Base-by-base conservation (phyloP, 2,329 filamentous ascomycete genomes). In the Fusarium torreyae region DNA sequence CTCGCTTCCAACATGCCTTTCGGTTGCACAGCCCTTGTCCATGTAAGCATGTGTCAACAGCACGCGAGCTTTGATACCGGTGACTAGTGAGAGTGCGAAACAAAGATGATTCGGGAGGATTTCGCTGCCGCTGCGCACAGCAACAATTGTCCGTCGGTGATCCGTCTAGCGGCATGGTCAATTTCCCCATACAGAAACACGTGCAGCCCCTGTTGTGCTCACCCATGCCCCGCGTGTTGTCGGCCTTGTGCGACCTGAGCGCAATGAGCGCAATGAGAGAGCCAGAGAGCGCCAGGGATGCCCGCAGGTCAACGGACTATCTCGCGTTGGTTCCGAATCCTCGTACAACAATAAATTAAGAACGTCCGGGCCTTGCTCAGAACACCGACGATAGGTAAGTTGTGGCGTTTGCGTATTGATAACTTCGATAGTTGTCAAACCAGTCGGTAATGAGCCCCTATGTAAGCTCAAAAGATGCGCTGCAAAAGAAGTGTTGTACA, bases 171-270 rank as follows among this genome's bases (percentile, higher is more conserved):
- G 55, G 48, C 33, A 33, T 61, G 57, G 58, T 14, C 28, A 44
- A 26, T 60, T 70, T 62, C 71, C 61, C 40, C 39, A 72, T 64
- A 15, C 40, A 63, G 66, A 72, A 46, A 56, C 45, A 64, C 50
- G 49, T 69, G 69, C 69, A 73, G 57, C 38, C 49, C 53, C 45
- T 55, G 58, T 65, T 42, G 28, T 50, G 43, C 43, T 22, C 64
- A 48, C 61, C 65, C 65, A 52, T 64, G 52, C 50, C 55, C 62
- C 60, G 61, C 60, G 46, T 63, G 57, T 63, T 52, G 10, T 48
- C 40, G 46, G 48, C 55, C 44, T 53, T 40, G 57, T 66, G 49
- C 39, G 42, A 49, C 50, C 31, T 48, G 20, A 46, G 22, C 20
- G 22, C 22, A 24, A 20, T 20, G 18, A 20, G 18, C 18, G 18